Conservation (phyloP, 2,329 filamentous ascomycete species). For the Aureobasidium sp. region DNA sequence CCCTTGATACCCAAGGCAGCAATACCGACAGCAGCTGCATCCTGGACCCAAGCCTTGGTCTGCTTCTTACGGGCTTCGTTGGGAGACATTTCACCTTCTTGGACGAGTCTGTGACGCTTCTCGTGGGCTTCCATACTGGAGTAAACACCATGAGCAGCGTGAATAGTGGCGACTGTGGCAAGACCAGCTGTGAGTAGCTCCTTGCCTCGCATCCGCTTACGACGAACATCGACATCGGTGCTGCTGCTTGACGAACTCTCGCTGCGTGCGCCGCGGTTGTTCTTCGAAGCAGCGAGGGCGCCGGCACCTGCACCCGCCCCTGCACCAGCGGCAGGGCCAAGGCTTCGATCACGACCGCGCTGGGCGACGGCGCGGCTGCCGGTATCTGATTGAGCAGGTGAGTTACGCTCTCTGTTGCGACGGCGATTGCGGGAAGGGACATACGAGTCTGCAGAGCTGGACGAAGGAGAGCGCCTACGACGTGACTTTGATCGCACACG, state of each 20-base stretch:
- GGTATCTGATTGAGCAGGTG: constrained; percentile 35
- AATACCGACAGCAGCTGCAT: constrained; percentile 60
- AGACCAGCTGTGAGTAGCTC: constrained; percentile 59
- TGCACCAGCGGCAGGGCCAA: constrained; percentile 35
- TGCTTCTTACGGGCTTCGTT: constrained; percentile 58
- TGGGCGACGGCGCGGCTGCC: constrained; percentile 26
- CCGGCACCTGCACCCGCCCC: constrained; percentile 34
- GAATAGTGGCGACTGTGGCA: constrained; percentile 62
- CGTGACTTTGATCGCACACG: constrained; percentile 49
- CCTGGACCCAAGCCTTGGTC: constrained; percentile 56
- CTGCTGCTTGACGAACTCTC: constrained; percentile 31
- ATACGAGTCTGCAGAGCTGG: constrained; percentile 45
- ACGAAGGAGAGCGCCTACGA: constrained; percentile 39
- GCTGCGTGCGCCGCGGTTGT: constrained; percentile 15
- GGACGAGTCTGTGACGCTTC: constrained; percentile 52
- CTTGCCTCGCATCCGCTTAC: constrained; percentile 60
- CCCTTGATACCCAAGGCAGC: constrained; percentile 62
- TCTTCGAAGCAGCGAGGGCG: constrained; percentile 20
- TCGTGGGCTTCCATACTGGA: constrained; percentile 58
- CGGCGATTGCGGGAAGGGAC: constrained; percentile 43
- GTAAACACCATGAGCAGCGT: constrained; percentile 60
- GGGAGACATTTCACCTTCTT: constrained; percentile 55
- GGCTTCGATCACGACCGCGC: constrained; percentile 34
- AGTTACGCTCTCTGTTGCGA: constrained; percentile 31
- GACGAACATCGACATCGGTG: constrained; percentile 53